Conservation (phyloP, 306 rosid species). For the Boehmeria nivea region DNA sequence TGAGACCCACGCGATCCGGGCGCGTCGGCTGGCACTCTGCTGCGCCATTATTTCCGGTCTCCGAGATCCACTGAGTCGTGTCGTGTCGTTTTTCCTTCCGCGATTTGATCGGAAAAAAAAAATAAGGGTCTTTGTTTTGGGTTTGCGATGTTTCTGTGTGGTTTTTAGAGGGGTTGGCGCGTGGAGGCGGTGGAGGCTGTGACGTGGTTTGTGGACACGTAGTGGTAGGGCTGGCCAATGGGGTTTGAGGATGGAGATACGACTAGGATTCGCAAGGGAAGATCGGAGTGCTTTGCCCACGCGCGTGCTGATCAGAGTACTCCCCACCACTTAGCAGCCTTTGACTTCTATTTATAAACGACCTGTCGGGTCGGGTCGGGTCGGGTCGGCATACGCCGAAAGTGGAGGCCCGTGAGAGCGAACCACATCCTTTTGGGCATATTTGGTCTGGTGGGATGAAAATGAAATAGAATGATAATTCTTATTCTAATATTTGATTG, state of each 20-base stretch:
- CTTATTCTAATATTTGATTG: too few species aligned
- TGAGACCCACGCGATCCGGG: conserved; percentile 9
- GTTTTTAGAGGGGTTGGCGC: conserved; percentile 1
- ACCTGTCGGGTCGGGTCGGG: too few species aligned
- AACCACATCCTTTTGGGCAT: too few species aligned
- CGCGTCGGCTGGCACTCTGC: conserved; percentile 1
- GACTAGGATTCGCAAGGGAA: not conserved
- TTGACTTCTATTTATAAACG: too few species aligned
- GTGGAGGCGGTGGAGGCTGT: not conserved
- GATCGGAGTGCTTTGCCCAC: not conserved
- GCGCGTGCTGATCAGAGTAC: not conserved
- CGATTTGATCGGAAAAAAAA: conserved; percentile 3
- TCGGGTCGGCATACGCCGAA: too few species aligned
- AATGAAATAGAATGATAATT: too few species aligned
- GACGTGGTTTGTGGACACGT: conserved; percentile 26
- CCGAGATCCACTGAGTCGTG: not conserved
- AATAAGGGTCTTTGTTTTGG: not conserved
- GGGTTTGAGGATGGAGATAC: not conserved
- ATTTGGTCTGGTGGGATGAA: too few species aligned
- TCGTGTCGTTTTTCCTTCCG: not conserved
- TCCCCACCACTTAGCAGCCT: too few species aligned
- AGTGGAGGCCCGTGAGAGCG: too few species aligned
- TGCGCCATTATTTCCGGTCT: not conserved
- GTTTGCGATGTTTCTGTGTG: not conserved
- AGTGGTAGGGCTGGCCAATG: conserved; percentile 11